Percentiles rank a stretch among this genome's conserved stretches.
phyloP scores from a whole-genome alignment of 2,329 filamentous ascomycete species.

The Ophiocordyceps camponoti-saundersi region DNA sequence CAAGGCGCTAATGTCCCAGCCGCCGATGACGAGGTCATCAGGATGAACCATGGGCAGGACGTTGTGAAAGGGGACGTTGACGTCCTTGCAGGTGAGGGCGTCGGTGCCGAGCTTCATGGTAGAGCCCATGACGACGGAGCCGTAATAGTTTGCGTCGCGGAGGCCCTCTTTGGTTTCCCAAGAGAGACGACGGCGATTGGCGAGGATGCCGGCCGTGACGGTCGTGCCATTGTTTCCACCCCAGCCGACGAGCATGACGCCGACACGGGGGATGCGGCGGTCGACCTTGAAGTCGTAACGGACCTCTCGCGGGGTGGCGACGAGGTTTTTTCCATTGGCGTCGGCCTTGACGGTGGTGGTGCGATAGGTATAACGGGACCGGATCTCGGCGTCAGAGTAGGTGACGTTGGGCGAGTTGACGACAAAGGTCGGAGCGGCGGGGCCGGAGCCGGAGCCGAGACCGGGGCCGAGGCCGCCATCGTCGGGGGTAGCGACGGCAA shows the following conservation, averaged over 20 bases:
- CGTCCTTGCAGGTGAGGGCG: slow-evolving; percentile 64
- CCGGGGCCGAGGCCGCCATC: slow-evolving; percentile 6
- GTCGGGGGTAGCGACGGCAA: slow-evolving; percentile 37
- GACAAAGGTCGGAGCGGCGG: slow-evolving; percentile 52
- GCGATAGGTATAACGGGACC: slow-evolving; percentile 89
- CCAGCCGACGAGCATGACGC: slow-evolving; percentile 94
- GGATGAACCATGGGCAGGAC: slow-evolving; percentile 94
- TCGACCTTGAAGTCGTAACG: slow-evolving; percentile 96
- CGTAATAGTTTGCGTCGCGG: slow-evolving; percentile 88
- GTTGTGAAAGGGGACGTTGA: slow-evolving; percentile 93
- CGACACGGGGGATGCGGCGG: slow-evolving; percentile 80
- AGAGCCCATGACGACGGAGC: slow-evolving; percentile 90
- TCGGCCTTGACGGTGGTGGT: slow-evolving; percentile 68
- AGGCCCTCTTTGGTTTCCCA: slow-evolving; percentile 92
- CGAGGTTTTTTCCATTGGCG: slow-evolving; percentile 51
- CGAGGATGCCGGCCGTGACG: slow-evolving; percentile 90
- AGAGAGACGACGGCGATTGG: slow-evolving; percentile 68
- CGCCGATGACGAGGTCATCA: slow-evolving; percentile 85
- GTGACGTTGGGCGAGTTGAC: slow-evolving; percentile 85
- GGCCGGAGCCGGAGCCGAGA: slow-evolving; percentile 21
- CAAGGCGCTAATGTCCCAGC: slow-evolving; percentile 93
- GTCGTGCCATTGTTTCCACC: slow-evolving; percentile 98
- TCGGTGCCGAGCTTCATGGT: slow-evolving; percentile 94
- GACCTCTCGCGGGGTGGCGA: slow-evolving; percentile 75
- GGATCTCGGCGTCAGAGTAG: slow-evolving; percentile 79